phyloP scores from a whole-genome alignment of 148 eudicot genomes.

The Agrostemma githago region DNA sequence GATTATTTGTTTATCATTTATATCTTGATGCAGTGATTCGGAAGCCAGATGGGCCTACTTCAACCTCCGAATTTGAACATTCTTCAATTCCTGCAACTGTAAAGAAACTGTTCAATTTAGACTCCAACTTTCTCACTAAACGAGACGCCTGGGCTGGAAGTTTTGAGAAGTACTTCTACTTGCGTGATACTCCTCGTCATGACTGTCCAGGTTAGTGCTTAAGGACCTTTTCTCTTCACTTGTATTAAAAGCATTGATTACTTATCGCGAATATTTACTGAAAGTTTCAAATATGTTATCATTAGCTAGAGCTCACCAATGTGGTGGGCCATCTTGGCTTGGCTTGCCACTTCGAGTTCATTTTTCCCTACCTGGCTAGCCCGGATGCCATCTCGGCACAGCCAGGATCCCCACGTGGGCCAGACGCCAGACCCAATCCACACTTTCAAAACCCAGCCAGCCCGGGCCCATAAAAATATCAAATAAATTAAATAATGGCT shows the following conservation, averaged over 20 bases:
- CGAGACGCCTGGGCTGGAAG: constrained; percentile 97
- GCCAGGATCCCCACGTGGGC: no score
- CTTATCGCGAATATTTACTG: neutral
- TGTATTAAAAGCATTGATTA: neutral
- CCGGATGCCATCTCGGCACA: no score
- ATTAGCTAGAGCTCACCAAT: neutral
- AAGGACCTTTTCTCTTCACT: constrained; percentile 7
- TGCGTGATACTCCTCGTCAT: constrained; percentile 78
- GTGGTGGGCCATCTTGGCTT: no score
- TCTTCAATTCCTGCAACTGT: constrained; percentile 89
- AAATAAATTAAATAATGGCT: no score
- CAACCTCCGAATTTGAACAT: constrained; percentile 75
- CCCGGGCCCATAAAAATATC: no score
- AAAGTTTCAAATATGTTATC: neutral
- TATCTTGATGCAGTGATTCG: constrained; percentile 57
- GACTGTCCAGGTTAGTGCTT: constrained; percentile 77
- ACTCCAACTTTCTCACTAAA: constrained; percentile 75
- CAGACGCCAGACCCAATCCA: no score
- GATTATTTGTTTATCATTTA: constrained; percentile 16
- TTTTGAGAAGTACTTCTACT: constrained; percentile 63
- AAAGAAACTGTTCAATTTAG: constrained; percentile 73
- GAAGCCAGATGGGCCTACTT: constrained; percentile 74
- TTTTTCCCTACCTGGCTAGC: no score
- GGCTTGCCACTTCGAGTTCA: no score
- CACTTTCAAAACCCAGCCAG: no score